Base-by-base conservation (phyloP, 441 rosid species). In the Mallotus repandus region DNA sequence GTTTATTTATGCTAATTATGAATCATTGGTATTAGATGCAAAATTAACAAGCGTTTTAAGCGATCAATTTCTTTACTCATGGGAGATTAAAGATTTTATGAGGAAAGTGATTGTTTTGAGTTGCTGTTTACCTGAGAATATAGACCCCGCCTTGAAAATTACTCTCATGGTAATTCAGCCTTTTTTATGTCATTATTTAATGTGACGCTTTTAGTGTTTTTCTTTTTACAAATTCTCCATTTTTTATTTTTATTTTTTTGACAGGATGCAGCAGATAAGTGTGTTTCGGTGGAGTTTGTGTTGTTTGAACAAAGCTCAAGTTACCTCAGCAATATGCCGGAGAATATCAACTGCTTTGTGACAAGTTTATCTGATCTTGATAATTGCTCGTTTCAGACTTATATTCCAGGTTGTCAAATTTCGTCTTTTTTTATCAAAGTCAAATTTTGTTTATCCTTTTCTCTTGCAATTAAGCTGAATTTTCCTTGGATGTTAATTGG, bases 191-290 rank as follows among this genome's bases (percentile, higher is more conserved):
- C 32, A 43, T 5, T 43, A 2, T 18, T 0, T 48, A 1, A 14
- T n/a, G 35, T 19, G 43, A 3, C 14, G 3, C 1, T 63, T 25
- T 48, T 50, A 0, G 9, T n/a, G 7, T 22, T 43, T 59, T 73
- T 45, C 71, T 22, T n/a, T 53, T 7, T 18, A 3, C 57, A 53
- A 18, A 53, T 15, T 1, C 21, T 53, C 0, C 57, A 53, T n/a
- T 14, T 9, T 19, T 56, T 76, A 45, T 72, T 19, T n/a, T 50
- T 45, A 21, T 56, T 70, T 64, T 71, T 71, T 63, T 63, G 6
- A 58, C 84, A 94, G 98, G 91, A 85, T 71, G 98, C 98, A 5
- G 92, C 91, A 6, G 97, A 92, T 69, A 91, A 83, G 73, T 90
- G 91, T 79, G 91, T 92, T 60, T 84, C 93, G 0, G 84, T 90